Evolutionary conservation across 352 stramenopile genomes (phyloP).

Genomic region (Halophytophthora batemanensis): DNA sequence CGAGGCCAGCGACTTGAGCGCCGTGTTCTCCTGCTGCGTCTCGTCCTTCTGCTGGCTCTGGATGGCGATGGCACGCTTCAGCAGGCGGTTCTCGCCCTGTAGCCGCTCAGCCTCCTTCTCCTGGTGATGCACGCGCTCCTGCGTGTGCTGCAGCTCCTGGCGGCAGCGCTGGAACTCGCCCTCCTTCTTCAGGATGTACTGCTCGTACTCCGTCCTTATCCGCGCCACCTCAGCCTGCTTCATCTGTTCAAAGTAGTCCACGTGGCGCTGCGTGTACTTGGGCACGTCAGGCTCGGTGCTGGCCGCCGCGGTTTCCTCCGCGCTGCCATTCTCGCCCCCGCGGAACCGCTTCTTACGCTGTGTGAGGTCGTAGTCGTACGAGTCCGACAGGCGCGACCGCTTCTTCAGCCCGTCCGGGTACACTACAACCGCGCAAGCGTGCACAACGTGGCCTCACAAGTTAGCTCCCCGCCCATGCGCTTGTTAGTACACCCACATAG

Average conservation of each 20-base stretch:
- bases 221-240: conserved; percentile 78
- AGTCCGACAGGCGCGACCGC: conserved; percentile 57
- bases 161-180: conserved; percentile 60
- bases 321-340: conserved; percentile 9
- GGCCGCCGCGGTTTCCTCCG: conserved; percentile 14
- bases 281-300: conserved; percentile 46
- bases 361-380: conserved; percentile 40
- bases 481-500: not conserved
- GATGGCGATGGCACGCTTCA: conserved; percentile 84
- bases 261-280: conserved; percentile 85
- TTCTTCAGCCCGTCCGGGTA: conserved; percentile 74
- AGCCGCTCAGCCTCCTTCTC: conserved; percentile 60
- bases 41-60: conserved; percentile 89
- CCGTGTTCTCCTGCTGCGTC: conserved; percentile 62
- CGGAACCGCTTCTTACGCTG: conserved; percentile 62
- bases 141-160: conserved; percentile 48
- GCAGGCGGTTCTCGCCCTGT: conserved; percentile 79
- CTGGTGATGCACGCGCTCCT: conserved; percentile 35
- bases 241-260: conserved; percentile 86
- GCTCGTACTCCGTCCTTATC: conserved; percentile 82
- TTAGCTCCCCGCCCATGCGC: not conserved
- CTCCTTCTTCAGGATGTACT: conserved; percentile 82
- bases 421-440: conserved; percentile 11
- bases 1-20: conserved; percentile 68
- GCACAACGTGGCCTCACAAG: not conserved